Evolutionary conservation across 441 rosid species (phyloP), one percentile per base, ranked within the genome.

Genomic region (Syzygium malaccense): DNA sequence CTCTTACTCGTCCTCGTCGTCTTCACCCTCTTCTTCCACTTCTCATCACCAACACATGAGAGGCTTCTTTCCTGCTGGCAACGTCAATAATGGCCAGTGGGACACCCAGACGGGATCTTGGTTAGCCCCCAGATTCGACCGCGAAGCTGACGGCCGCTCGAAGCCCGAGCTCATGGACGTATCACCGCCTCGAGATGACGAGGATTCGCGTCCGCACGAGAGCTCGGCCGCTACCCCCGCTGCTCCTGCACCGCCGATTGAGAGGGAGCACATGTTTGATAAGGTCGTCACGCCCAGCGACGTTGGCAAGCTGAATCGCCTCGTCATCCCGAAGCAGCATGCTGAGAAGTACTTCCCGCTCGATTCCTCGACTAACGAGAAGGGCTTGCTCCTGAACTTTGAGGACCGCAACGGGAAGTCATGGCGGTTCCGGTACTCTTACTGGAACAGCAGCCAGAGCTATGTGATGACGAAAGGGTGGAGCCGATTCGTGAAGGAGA

Each of bases 331-430:
- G 17, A 98, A 98, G 92, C 99, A 98, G 88, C 98, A 98, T 87
- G 99, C 99, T 8, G 99, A 98, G 95, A 96, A 91, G 91, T 96
- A 92, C 93, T 96, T 98, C 92, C 99, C 99, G 26, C 92, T 98
- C 2, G 97, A 95, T 88, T 93, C 98, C 2, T 92, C 98, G 10
- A 33, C 89, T 1, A 18, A 93, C 96, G 98, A 96, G 79, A 98
- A 96, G 91, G 99, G 99, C 85, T 95, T 96, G 60, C 85, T 88
- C 37, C 85, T 88, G 45, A 88, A 85, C 62, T 88, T 88, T 11
- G 89, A 88, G 87, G 89, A 88, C 56, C 55, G 85, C n/a, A 55
- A 55, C 6, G 87, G 89, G 58, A 88, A 88, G 87, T 85, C 87
- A 23, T 88, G 89, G 89, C 57, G 87, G 71, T 88, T 88, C 60